These are phyloP conservation scores for Berberis thunbergii DNA, from an alignment of 164 flowering plant genomes.

Conservation along the genomic window DNA sequence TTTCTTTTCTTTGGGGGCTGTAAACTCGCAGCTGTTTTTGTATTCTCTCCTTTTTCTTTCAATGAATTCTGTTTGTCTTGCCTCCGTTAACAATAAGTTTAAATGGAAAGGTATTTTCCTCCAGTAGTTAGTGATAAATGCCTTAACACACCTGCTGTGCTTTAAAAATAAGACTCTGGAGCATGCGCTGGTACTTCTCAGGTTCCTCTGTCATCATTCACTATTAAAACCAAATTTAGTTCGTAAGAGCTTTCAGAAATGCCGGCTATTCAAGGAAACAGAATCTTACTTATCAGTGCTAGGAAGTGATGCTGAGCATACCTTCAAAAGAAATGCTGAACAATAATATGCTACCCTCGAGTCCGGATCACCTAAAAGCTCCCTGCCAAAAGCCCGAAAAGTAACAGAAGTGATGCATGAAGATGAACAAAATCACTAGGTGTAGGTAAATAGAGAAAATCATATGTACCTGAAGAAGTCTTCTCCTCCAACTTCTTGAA, in stretches of 20 bases:
- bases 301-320: constrained; percentile 14
- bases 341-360: constrained; percentile 96
- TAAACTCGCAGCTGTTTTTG: too few species aligned
- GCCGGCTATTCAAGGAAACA: constrained; percentile 1
- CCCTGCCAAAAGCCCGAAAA: constrained; percentile 37
- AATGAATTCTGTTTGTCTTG: too few species aligned
- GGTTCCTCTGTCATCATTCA: constrained; percentile 98
- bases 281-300: too few species aligned
- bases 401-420: constrained; percentile 3
- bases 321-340: constrained; percentile 96
- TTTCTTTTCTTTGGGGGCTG: too few species aligned
- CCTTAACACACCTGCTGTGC: constrained; percentile 81
- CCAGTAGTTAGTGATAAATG: not conserved
- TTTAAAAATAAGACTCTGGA: constrained; percentile 77
- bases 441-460: not conserved
- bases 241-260: constrained; percentile 5
- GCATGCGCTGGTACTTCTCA: constrained; percentile 80
- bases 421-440: not conserved
- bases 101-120: not conserved
- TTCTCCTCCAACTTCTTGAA: constrained; percentile 83
- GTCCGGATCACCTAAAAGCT: constrained; percentile 88
- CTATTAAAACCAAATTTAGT: constrained; percentile 34
- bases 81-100: too few species aligned
- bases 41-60: too few species aligned
- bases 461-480: constrained; percentile 70